phyloP scores from a whole-genome alignment of 1,139 yeast species.

The Saccharomycopsis hybrid region DNA sequence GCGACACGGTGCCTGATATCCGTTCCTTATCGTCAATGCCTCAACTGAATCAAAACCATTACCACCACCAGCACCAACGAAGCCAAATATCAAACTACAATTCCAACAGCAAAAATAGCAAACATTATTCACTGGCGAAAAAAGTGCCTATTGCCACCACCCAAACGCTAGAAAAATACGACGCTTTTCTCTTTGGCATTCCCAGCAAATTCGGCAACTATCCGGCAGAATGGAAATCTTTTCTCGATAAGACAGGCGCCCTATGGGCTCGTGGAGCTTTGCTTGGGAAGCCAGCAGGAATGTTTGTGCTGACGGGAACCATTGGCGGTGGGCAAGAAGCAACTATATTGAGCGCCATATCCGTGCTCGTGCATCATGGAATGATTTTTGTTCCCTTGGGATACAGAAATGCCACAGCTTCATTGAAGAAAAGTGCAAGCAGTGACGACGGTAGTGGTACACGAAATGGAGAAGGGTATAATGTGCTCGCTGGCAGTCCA shows the following conservation, averaged over 20 bases:
- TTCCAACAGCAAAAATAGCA: constrained; percentile 42
- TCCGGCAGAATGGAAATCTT: constrained; percentile 59
- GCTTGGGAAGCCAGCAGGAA: constrained; percentile 50
- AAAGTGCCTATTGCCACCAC: constrained; percentile 46
- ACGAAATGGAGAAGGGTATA: constrained; percentile 37
- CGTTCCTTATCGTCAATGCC: constrained; percentile 42
- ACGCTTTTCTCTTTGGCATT: constrained; percentile 56
- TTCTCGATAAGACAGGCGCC: constrained; percentile 57
- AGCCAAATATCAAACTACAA: constrained; percentile 26
- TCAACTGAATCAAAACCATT: constrained; percentile 35
- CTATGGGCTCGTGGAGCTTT: constrained; percentile 55
- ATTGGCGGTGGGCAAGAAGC: constrained; percentile 64
- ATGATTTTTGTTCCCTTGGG: constrained; percentile 57
- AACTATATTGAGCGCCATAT: constrained; percentile 43
- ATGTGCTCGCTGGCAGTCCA: constrained; percentile 67
- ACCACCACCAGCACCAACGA: no score
- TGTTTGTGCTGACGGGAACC: constrained; percentile 52
- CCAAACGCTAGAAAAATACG: constrained; percentile 44
- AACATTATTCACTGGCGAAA: no score
- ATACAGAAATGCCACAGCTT: constrained; percentile 42
- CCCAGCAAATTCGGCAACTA: constrained; percentile 59
- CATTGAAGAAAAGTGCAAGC: constrained; percentile 45
- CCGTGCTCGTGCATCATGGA: constrained; percentile 55
- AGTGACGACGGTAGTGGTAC: constrained; percentile 58
- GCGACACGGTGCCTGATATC: no score